Conservation (phyloP, 2,329 filamentous ascomycete species). For the Thielaviopsis euricoi region DNA sequence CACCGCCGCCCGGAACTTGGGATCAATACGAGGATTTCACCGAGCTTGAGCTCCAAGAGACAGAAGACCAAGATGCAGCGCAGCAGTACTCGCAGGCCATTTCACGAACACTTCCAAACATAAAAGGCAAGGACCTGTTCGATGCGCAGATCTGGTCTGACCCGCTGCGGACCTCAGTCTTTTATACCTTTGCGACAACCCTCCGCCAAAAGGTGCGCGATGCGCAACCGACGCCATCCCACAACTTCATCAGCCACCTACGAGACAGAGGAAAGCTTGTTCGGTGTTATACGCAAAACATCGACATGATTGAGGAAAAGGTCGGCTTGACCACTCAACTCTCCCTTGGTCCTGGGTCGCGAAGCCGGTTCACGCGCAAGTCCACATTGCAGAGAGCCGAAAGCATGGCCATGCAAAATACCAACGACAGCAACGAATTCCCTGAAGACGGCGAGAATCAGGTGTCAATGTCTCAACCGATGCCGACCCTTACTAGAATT, state of each 20-base stretch:
- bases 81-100: constrained; percentile 19
- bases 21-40: constrained; percentile 29
- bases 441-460: background rate
- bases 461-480: constrained; percentile 1
- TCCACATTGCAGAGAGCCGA: constrained; percentile 14
- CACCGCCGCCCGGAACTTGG: constrained; percentile 35
- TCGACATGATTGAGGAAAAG: constrained; percentile 56
- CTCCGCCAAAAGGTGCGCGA: constrained; percentile 46
- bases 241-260: constrained; percentile 52
- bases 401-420: constrained; percentile 9
- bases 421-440: background rate
- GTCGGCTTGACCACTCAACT: constrained; percentile 50
- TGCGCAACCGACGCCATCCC: constrained; percentile 47
- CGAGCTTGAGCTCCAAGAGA: constrained; percentile 20
- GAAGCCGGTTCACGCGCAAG: constrained; percentile 38
- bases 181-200: constrained; percentile 56
- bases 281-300: constrained; percentile 60
- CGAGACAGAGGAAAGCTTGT: constrained; percentile 52
- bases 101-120: constrained; percentile 30
- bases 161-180: constrained; percentile 49
- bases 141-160: constrained; percentile 55
- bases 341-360: constrained; percentile 42
- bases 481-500: constrained; percentile 2
- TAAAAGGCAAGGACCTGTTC: constrained; percentile 57
- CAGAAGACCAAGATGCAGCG: constrained; percentile 28